Conservation (phyloP, 2,329 filamentous ascomycete species). For the Colletotrichum sp. region DNA sequence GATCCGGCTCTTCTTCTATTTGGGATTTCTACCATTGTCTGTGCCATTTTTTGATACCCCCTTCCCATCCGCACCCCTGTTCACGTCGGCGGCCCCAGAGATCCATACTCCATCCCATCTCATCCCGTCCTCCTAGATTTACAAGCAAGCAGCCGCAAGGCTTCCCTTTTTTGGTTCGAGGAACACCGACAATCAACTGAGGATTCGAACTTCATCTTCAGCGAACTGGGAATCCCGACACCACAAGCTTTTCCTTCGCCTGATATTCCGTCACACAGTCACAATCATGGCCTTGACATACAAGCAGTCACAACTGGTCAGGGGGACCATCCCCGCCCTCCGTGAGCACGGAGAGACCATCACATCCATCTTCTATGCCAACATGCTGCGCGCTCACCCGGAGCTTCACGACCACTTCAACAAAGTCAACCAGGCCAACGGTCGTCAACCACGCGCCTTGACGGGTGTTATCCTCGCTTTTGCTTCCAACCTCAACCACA, state of each 20-base stretch:
- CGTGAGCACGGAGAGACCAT: conserved; percentile 71
- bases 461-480: conserved; percentile 65
- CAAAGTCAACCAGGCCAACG: conserved; percentile 27
- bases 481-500: conserved; percentile 72
- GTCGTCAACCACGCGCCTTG: conserved; percentile 27
- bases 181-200: not conserved
- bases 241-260: not conserved
- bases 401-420: conserved; percentile 76
- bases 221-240: not conserved
- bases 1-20: not conserved
- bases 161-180: not conserved
- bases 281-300: conserved; percentile 46
- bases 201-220: not conserved
- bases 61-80: not conserved
- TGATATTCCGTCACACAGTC: not conserved
- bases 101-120: conserved; percentile 6
- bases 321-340: conserved; percentile 73
- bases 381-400: conserved; percentile 69
- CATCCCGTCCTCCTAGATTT: not conserved
- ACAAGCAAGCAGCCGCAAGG: not conserved
- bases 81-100: not conserved
- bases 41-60: conserved; percentile 5
- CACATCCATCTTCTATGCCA: conserved; percentile 74
- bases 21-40: not conserved
- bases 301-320: conserved; percentile 68